These are phyloP conservation scores for Claviceps pusilla DNA, from an alignment of 2,329 filamentous ascomycete genomes.

Conservation along the genomic window DNA sequence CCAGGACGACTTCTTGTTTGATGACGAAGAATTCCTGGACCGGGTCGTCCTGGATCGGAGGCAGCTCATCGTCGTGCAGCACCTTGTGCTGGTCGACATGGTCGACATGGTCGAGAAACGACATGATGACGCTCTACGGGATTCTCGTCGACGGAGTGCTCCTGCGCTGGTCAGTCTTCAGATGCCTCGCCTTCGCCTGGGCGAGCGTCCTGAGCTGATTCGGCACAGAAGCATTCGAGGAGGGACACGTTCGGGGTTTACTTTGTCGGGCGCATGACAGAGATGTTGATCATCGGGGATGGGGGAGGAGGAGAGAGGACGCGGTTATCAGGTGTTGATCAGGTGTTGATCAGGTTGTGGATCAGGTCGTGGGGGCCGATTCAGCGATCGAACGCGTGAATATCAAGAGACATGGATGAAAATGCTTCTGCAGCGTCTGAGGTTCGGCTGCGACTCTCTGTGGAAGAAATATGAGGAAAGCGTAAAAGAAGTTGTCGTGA, in stretches of 20 bases:
- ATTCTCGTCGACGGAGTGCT: background rate
- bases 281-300: background rate
- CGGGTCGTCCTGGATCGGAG: conserved; percentile 20
- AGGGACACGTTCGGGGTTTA: background rate
- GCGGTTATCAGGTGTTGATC: too few relatives aligned
- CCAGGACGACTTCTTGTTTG: conserved; percentile 77
- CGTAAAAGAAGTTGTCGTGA: too few relatives aligned
- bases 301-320: too few relatives aligned
- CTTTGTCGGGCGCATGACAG: conserved; percentile 1
- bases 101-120: background rate
- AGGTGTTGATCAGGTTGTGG: background rate
- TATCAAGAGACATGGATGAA: too few relatives aligned
- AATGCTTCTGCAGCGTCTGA: too few relatives aligned
- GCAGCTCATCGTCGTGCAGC: conserved; percentile 18
- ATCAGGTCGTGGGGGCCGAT: too few relatives aligned
- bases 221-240: conserved; percentile 2
- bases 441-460: too few relatives aligned
- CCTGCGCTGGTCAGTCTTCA: conserved; percentile 1
- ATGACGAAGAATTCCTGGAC: conserved; percentile 40
- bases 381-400: background rate
- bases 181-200: conserved; percentile 3
- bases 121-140: conserved; percentile 2
- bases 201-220: conserved; percentile 2
- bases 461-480: too few relatives aligned
- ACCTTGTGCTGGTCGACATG: conserved; percentile 13